Percentiles rank a stretch among this genome's conserved stretches.
Conservation (phyloP, 129 eudicot species). For the Flaveria linearis region DNA sequence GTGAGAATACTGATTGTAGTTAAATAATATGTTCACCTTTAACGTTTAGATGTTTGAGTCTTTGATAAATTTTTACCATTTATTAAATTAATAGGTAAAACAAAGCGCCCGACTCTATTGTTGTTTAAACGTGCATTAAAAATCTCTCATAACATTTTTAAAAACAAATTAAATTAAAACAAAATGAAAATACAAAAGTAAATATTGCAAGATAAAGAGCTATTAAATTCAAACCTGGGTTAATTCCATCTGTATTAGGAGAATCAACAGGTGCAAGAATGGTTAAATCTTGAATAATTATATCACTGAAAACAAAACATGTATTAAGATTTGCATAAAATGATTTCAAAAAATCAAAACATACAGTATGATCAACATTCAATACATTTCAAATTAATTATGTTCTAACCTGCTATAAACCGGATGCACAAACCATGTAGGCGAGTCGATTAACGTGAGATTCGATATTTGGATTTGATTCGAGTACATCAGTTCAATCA, state of each 20-base stretch:
- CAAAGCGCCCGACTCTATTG: no score
- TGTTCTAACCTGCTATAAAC: conserved; percentile 51
- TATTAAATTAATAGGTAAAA: no score
- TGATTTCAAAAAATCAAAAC: not conserved
- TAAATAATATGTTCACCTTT: not conserved
- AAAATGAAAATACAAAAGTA: not conserved
- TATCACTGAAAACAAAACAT: conserved; percentile 41
- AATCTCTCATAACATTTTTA: no score
- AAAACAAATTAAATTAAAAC: no score
- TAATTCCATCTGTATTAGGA: conserved; percentile 84
- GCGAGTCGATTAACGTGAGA: conserved; percentile 57
- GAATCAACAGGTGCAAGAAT: conserved; percentile 64
- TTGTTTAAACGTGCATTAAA: no score
- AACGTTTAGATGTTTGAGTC: no score
- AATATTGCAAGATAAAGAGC: not conserved
- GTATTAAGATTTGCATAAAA: not conserved
- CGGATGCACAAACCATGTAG: conserved; percentile 66
- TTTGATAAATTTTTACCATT: not conserved
- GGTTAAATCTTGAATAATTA: conserved; percentile 58
- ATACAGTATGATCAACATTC: not conserved
- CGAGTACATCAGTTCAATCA: conserved; percentile 56
- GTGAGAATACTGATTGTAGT: not conserved
- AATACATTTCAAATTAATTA: not conserved
- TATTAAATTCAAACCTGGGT: conserved; percentile 58
- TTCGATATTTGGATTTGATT: conserved; percentile 55